phyloP scores from a whole-genome alignment of 2,329 filamentous ascomycete species.

The Colletotrichum sp. region DNA sequence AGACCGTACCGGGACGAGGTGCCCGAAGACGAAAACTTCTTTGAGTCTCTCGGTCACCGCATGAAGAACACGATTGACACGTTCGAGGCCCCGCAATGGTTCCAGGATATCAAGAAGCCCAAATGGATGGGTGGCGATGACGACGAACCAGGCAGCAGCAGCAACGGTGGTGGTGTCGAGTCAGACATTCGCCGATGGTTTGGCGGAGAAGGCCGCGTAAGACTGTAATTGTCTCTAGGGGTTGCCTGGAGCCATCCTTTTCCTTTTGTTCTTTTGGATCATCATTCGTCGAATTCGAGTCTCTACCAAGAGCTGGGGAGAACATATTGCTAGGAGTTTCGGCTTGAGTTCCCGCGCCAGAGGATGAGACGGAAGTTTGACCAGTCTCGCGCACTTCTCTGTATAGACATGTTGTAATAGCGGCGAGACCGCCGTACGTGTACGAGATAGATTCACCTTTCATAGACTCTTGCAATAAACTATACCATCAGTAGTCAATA shows the following conservation, averaged over 20 bases:
- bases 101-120: slow-evolving; percentile 79
- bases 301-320: slow-evolving; percentile 27
- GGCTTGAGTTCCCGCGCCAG: slow-evolving; percentile 15
- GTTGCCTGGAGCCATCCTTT: not conserved
- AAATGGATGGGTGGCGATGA: slow-evolving; percentile 78
- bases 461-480: slow-evolving; percentile 2
- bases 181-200: slow-evolving; percentile 65
- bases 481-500: not conserved
- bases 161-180: slow-evolving; percentile 23
- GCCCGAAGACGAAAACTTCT: slow-evolving; percentile 79
- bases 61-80: slow-evolving; percentile 93
- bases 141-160: slow-evolving; percentile 34
- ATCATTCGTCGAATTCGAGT: slow-evolving; percentile 8
- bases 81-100: slow-evolving; percentile 81
- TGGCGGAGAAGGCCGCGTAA: slow-evolving; percentile 46
- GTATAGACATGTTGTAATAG: slow-evolving; percentile 8
- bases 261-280: not conserved
- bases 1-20: slow-evolving; percentile 48
- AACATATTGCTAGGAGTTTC: slow-evolving; percentile 22
- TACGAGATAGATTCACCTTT: slow-evolving; percentile 1
- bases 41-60: slow-evolving; percentile 81
- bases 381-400: not conserved
- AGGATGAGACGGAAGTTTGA: not conserved
- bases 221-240: slow-evolving; percentile 1
- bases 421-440: not conserved